phyloP scores from a whole-genome alignment of 441 rosid species.

The Populus hybrid region DNA sequence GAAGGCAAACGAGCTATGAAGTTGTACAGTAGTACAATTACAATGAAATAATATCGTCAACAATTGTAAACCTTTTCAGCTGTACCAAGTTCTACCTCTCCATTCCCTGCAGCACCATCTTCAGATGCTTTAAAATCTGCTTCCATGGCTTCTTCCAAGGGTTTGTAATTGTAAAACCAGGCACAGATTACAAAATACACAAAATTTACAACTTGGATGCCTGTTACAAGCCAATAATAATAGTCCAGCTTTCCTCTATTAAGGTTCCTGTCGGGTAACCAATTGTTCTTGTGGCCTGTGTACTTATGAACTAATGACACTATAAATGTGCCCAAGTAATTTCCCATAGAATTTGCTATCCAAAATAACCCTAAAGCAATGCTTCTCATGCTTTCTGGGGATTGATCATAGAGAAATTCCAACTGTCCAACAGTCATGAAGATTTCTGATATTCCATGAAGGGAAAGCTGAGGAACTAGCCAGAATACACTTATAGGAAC shows the following conservation, averaged over 20 bases:
- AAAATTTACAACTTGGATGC: slow-evolving; percentile 41
- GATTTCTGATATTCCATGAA: slow-evolving; percentile 45
- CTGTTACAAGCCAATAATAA: slow-evolving; percentile 47
- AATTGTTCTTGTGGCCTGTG: slow-evolving; percentile 32
- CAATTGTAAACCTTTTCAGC: neutral
- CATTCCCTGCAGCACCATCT: neutral
- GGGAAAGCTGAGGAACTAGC: slow-evolving; percentile 37
- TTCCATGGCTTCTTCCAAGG: slow-evolving; percentile 31
- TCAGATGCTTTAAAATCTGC: neutral
- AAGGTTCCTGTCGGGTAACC: slow-evolving; percentile 52
- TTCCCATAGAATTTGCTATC: slow-evolving; percentile 37
- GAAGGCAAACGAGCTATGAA: no score
- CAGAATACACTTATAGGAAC: neutral
- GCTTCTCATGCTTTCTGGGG: slow-evolving; percentile 64
- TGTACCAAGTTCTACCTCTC: neutral
- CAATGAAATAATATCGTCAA: no score
- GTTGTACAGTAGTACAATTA: no score
- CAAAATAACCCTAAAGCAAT: slow-evolving; percentile 41
- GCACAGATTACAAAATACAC: slow-evolving; percentile 40
- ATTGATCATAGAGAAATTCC: slow-evolving; percentile 50
- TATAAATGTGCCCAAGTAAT: slow-evolving; percentile 43
- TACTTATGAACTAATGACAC: slow-evolving; percentile 42
- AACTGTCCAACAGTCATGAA: slow-evolving; percentile 50
- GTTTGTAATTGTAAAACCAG: slow-evolving; percentile 36
- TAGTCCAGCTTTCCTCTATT: slow-evolving; percentile 43